Base-by-base conservation (phyloP, 768 basidiomycete species). In the Lactarius trivialis region DNA sequence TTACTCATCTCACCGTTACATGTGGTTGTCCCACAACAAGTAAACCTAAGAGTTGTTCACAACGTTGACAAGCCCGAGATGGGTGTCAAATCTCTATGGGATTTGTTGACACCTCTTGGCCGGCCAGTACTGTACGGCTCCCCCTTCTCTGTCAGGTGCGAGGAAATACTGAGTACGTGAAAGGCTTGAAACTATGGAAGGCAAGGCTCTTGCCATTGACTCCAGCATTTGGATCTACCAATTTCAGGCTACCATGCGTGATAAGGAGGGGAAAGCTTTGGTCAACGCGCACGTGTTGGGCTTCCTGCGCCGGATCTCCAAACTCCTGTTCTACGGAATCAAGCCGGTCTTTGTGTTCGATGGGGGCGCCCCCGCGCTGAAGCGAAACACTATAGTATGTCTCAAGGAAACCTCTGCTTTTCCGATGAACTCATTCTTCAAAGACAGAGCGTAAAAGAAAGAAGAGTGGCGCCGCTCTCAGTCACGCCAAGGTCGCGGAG, bases 141-240 rank as follows among this genome's bases (percentile, higher is more conserved):
- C 51, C 50, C 52, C 33, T 15, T 41, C 30, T 60, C 15, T 58
- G 32, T 36, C 60, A 14, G n/a, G 34, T 32, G 9, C 7, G n/a
- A 24, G 11, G 21, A 21, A 15, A 54, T 43, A 17, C 56, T 61
- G 30, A 34, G 55, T 32, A 19, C 24, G 45, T 48, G 32, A 19
- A 37, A 63, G 94, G 74, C 79, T 98, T 58, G 96, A 99, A 75
- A 94, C 89, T 0, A 83, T 95, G 71, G 94, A 95, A 70, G 94
- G 93, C n/a, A 96, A 94, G 72, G 78, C 85, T 11, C 84, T 99
- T 76, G 97, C 97, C 3, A 98, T 99, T 60, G 97, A 99, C 75
- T 98, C 95, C 4, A 97, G 93, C 68, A 98, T 99, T 66, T 99
- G 97, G 97, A 86, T 99, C 58, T 99, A 99, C 74, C 97, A 99